Percentiles rank a stretch among this genome's conserved stretches.
Conservation (phyloP, 805 yeast genomes). For the Ogataea ganodermae region DNA sequence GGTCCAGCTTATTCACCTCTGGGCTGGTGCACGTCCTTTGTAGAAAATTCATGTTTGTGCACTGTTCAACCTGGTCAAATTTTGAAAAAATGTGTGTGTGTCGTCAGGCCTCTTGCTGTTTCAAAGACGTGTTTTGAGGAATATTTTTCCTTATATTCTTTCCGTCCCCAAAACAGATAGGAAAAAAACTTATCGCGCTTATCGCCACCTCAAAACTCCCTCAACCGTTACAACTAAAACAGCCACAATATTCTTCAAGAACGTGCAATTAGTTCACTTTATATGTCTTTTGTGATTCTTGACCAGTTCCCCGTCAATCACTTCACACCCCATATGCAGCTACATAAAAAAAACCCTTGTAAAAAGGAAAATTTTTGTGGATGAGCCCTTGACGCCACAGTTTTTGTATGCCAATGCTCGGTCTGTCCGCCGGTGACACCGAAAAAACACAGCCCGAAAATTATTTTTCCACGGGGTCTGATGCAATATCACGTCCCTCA, state of each 20-base stretch:
- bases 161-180: background rate
- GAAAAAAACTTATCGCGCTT: background rate
- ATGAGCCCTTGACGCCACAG: constrained; percentile 1
- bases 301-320: background rate
- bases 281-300: background rate
- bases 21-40: constrained; percentile 25
- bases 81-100: too few relatives aligned
- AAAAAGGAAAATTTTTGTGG: background rate
- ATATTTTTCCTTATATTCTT: constrained; percentile 1
- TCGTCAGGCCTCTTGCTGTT: too few relatives aligned
- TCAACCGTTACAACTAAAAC: background rate
- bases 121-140: too few relatives aligned
- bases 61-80: too few relatives aligned
- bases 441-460: background rate
- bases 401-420: background rate
- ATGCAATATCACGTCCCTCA: background rate
- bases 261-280: background rate
- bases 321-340: background rate
- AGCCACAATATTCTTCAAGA: background rate
- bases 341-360: background rate
- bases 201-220: background rate
- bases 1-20: constrained; percentile 21
- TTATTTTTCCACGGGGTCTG: background rate
- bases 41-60: constrained; percentile 21
- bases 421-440: background rate